These are phyloP conservation scores for Mycena galopus DNA, from an alignment of 768 basidiomycete species.

Conservation along the genomic window DNA sequence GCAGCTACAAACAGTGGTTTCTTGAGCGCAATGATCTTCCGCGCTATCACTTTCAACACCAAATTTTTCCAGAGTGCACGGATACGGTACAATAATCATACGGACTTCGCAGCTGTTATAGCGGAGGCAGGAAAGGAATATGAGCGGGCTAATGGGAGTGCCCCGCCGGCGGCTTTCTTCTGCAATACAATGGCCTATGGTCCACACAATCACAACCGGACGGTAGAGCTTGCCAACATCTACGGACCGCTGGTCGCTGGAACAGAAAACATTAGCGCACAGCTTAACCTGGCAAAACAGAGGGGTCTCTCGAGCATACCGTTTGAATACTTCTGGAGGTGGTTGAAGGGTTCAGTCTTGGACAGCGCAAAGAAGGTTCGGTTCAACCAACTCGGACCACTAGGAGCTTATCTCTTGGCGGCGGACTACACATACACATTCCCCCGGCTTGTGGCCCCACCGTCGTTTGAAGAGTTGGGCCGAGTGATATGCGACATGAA, in stretches of 20 bases:
- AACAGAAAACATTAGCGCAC: background rate
- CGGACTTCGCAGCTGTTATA: background rate
- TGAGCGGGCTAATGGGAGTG: no score
- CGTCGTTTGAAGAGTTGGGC: background rate
- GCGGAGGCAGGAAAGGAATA: no score
- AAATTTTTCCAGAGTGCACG: background rate
- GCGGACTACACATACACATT: constrained; percentile 19
- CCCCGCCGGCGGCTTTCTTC: background rate
- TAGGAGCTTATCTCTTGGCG: constrained; percentile 7
- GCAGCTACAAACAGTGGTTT: background rate
- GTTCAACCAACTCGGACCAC: constrained; percentile 1
- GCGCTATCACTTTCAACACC: background rate
- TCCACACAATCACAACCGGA: background rate
- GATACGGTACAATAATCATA: background rate
- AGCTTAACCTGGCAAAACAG: background rate
- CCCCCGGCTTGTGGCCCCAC: background rate
- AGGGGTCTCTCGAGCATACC: background rate
- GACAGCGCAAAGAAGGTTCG: background rate
- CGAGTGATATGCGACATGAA: background rate
- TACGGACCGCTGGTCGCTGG: background rate
- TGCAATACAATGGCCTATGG: constrained; percentile 8
- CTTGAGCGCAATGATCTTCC: background rate
- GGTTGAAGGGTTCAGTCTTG: background rate
- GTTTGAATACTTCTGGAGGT: background rate
- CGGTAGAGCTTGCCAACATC: background rate